Evolutionary conservation across 139 green algal genomes (phyloP), one percentile per base, ranked within the genome.

Genomic region (Haematococcus sp.): DNA sequence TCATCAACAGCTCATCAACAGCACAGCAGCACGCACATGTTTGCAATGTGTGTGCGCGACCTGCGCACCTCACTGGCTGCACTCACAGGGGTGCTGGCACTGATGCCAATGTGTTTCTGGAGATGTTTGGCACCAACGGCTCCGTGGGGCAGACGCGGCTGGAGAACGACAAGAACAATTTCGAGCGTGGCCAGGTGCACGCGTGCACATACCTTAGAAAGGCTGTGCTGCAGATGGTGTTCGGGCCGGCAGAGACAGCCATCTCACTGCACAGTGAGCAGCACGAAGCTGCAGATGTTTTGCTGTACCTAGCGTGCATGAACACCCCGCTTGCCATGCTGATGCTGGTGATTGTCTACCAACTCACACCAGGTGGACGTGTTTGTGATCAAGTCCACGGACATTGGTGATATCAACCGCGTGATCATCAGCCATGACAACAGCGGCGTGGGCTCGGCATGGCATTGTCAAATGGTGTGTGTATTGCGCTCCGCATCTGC

Each of bases 341-440:
- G n/a, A n/a, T n/a, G n/a, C n/a, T n/a, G n/a, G n/a, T n/a, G n/a
- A n/a, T n/a, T n/a, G n/a, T n/a, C n/a, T n/a, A n/a, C n/a, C n/a
- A n/a, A n/a, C n/a, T n/a, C n/a, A n/a, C n/a, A n/a, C n/a, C n/a
- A 74, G 56, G 59, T 70, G n/a, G 85, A 90, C 80, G 71, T 70
- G 55, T 90, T 90, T 68, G 64, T 84, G 55, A 40, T 90, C 34
- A 77, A 86, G 69, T 68, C 51, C 13, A 82, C 70, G 20, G 75
- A 86, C 72, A 63, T 86, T 4, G 84, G 78, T 4, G 78, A 83
- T 19, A 31, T 88, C 16, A 43, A 79, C 67, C 30, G 35, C 13
- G 25, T 88, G 7, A 52, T 83, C 56, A 83, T 89, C 33, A 70
- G 56, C 52, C 77, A 83, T 27, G 75, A 87, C 66, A 79, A 85